Conservation (phyloP, 2,329 filamentous ascomycete genomes). For the Tolypocladium ophioglossoides region DNA sequence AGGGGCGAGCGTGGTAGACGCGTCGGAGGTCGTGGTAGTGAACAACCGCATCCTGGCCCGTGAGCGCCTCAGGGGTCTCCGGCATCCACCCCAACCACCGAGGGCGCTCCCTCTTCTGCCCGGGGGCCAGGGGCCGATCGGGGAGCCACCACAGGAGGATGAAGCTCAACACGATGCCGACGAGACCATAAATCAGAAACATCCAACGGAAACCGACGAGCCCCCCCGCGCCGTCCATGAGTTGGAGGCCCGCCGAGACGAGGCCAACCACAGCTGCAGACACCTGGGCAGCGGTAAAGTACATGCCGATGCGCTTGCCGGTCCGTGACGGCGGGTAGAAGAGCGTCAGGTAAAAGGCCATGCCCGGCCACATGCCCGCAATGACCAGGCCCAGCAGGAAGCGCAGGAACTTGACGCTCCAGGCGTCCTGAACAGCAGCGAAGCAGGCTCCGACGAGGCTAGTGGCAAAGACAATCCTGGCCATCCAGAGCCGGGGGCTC, state of each 20-base stretch:
- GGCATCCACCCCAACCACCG: conserved; percentile 58
- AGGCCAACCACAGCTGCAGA: conserved; percentile 83
- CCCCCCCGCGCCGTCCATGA: conserved; percentile 72
- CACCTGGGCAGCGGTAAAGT: conserved; percentile 81
- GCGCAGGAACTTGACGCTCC: conserved; percentile 81
- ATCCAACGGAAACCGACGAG: conserved; percentile 84
- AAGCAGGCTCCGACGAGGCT: conserved; percentile 78
- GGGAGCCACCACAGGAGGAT: conserved; percentile 82
- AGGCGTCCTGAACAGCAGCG: conserved; percentile 68
- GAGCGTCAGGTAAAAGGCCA: conserved; percentile 84
- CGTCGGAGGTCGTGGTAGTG: conserved; percentile 76
- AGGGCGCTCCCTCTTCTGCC: conserved; percentile 40
- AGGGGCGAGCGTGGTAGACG: conserved; percentile 66
- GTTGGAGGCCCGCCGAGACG: conserved; percentile 82
- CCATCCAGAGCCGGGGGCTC: conserved; percentile 85
- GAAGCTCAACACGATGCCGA: conserved; percentile 62
- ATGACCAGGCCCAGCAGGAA: conserved; percentile 80
- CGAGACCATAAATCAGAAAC: conserved; percentile 79
- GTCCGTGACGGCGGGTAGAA: conserved; percentile 85
- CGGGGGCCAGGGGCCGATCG: conserved; percentile 67
- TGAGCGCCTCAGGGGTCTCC: conserved; percentile 56
- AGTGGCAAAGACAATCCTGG: conserved; percentile 78
- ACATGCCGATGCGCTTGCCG: conserved; percentile 79
- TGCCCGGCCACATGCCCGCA: conserved; percentile 90
- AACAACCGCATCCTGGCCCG: conserved; percentile 64